Evolutionary conservation across 2,329 filamentous ascomycete species (phyloP), one percentile per base, ranked within the genome.

Genomic region (Stachybotrys echinatus): DNA sequence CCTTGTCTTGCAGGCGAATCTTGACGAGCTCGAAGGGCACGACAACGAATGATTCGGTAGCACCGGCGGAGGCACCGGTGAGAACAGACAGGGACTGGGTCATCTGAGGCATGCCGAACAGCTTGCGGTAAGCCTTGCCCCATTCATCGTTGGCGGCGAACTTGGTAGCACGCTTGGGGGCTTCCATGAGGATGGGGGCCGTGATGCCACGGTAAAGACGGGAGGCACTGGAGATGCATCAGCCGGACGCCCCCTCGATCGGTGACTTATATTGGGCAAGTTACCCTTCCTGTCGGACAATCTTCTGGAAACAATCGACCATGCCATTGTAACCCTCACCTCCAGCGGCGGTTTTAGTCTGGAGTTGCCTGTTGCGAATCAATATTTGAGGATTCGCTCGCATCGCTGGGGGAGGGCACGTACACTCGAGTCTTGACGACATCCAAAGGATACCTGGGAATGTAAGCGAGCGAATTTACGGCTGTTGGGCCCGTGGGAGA

Each of bases 61-160:
- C 94, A 68, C 94, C 94, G 52, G 94, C 94, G 21, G 91, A 89
- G 31, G 94, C 94, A 61, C 94, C 94, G 4, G 94, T 99, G 47
- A 99, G 82, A 57, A 96, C 83, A 21, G 94, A 95, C 52, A 99
- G 83, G 2, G 84, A 82, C 74, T 99, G 94, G 65, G 81, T 97
- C 85, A 95, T 94, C 75, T 96, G 89, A 50, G 83, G 71, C 50
- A 87, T 79, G 58, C 89, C 90, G 67, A 99, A 97, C 47, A 87
- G 68, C 59, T 87, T 87, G 66, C 91, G 88, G 78, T 95, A 99
- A 73, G 96, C 81, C 72, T 91, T 84, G 63, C 94, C 94, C 94
- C 94, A 99, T 69, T 92, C 89, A 69, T 99, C 94, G 74, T 99
- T 99, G 73, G 94, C 94, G 44, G 94, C 92, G 73, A 99, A 99